Evolutionary conservation across 2,329 filamentous ascomycete species (phyloP).

Genomic region (Cadophora sp.): DNA sequence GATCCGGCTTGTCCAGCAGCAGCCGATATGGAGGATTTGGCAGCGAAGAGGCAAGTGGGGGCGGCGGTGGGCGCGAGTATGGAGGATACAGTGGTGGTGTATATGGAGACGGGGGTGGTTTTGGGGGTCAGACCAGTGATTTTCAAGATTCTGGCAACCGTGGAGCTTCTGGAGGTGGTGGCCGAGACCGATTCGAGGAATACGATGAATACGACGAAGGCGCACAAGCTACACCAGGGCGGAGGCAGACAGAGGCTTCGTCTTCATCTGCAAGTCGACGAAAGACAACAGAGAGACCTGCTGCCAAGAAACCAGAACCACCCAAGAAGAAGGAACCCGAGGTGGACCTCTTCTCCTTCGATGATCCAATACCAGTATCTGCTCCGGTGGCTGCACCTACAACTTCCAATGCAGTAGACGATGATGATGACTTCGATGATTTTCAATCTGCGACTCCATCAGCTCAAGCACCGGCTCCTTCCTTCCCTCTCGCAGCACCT

Average conservation of each 20-base stretch:
- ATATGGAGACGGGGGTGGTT: slow-evolving; percentile 95
- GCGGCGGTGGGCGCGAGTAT: slow-evolving; percentile 64
- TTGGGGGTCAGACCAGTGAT: slow-evolving; percentile 78
- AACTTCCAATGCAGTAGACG: slow-evolving; percentile 53
- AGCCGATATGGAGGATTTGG: slow-evolving; percentile 85
- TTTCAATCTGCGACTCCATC: slow-evolving; percentile 85
- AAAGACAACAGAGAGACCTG: slow-evolving; percentile 52
- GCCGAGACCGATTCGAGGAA: slow-evolving; percentile 86
- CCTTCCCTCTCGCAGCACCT: slow-evolving; percentile 49
- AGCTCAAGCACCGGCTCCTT: slow-evolving; percentile 51
- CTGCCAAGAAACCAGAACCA: slow-evolving; percentile 69
- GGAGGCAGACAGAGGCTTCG: slow-evolving; percentile 39
- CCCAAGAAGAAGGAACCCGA: slow-evolving; percentile 88
- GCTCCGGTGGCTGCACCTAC: slow-evolving; percentile 50
- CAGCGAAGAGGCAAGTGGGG: slow-evolving; percentile 72
- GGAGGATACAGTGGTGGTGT: slow-evolving; percentile 74
- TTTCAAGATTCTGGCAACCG: slow-evolving; percentile 63
- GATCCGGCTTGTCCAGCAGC: slow-evolving; percentile 55
- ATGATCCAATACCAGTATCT: slow-evolving; percentile 66
- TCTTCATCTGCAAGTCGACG: slow-evolving; percentile 38
- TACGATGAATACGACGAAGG: slow-evolving; percentile 96
- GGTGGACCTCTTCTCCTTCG: slow-evolving; percentile 90
- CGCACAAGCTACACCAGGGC: slow-evolving; percentile 56
- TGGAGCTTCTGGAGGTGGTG: slow-evolving; percentile 45
- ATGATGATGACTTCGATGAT: slow-evolving; percentile 93